Evolutionary conservation across 2,329 filamentous ascomycete species (phyloP).

Genomic region (Fusarium papillatum): DNA sequence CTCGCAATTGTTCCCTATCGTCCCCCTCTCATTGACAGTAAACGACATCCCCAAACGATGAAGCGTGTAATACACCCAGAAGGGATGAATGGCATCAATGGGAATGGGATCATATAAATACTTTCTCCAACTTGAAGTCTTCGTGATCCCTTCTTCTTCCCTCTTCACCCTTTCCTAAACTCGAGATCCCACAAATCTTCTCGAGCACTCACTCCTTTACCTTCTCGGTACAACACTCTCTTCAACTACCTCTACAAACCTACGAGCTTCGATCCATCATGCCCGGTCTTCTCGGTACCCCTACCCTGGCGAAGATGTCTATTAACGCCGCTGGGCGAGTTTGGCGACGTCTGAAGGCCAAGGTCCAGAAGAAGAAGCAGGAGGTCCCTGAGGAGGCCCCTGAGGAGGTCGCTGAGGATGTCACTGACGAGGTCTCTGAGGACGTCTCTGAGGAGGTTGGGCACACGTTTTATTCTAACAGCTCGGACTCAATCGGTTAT

Average conservation of each 20-base stretch:
- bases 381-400: neutral
- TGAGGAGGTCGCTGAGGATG: neutral
- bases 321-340: neutral
- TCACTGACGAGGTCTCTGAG: no score
- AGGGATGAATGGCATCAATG: neutral
- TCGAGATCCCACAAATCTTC: neutral
- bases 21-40: constrained; percentile 15
- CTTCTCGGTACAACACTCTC: neutral
- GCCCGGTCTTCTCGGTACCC: neutral
- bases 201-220: neutral
- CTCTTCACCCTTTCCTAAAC: neutral
- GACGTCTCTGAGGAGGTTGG: neutral
- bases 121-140: neutral
- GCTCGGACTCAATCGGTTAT: neutral
- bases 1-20: neutral
- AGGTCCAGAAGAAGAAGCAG: neutral
- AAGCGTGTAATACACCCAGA: neutral
- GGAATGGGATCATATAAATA: neutral
- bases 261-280: neutral
- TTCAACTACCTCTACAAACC: neutral
- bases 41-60: neutral
- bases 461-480: neutral
- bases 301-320: neutral
- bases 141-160: neutral
- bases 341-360: neutral